Conservation (phyloP, 176 grass and related monocot genomes). For the Rhynchospora tenuis region DNA sequence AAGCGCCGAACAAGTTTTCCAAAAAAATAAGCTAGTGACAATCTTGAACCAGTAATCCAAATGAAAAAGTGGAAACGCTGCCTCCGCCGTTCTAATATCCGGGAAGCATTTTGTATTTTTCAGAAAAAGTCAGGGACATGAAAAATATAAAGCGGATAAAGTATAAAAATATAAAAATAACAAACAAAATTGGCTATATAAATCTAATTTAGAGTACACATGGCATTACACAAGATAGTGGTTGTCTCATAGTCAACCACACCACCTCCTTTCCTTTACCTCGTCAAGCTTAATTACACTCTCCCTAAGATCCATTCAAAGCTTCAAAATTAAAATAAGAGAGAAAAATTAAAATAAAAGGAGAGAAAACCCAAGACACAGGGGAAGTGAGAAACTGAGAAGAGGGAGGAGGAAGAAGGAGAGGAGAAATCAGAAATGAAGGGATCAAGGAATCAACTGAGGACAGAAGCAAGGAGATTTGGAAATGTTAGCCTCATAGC, state of each 20-base stretch:
- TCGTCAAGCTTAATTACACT: conserved; percentile 15
- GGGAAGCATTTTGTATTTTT: conserved; percentile 8
- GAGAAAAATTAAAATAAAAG: background rate
- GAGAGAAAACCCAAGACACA: background rate
- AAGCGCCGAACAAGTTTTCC: background rate
- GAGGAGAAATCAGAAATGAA: conserved; percentile 22
- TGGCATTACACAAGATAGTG: background rate
- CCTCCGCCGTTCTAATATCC: background rate
- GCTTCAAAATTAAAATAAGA: background rate
- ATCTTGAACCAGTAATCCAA: background rate
- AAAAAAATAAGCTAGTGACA: background rate
- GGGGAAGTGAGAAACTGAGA: background rate
- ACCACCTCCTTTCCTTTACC: background rate
- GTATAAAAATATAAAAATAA: background rate
- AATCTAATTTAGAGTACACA: background rate
- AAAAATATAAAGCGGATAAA: background rate
- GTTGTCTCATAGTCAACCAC: conserved; percentile 19
- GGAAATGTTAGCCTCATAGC: conserved; percentile 39
- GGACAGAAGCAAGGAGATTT: conserved; percentile 32
- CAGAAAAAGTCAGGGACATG: background rate
- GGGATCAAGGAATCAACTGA: conserved; percentile 10
- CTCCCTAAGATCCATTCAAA: background rate
- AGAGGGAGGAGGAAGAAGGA: background rate
- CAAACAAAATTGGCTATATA: background rate
- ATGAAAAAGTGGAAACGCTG: background rate